Conservation (phyloP, 1,284 basidiomycete species). For the Phylloboletellus chloephorus region DNA sequence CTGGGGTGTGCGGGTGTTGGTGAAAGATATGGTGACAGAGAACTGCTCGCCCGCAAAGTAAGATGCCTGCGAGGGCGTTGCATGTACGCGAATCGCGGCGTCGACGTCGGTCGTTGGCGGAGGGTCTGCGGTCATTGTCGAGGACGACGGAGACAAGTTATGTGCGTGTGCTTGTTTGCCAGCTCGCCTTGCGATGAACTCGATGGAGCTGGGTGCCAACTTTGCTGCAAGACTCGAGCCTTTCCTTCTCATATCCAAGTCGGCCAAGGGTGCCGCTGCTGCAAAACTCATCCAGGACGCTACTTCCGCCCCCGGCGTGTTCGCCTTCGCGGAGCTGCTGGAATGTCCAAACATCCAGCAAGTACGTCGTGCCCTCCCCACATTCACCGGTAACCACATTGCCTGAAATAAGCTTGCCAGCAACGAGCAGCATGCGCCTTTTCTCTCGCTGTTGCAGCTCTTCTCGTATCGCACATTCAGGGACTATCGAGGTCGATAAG, state of each 20-base stretch:
- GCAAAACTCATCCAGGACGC: constrained; percentile 85
- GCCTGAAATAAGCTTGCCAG: constrained; percentile 48
- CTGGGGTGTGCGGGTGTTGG: constrained; percentile 66
- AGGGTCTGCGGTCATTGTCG: constrained; percentile 21
- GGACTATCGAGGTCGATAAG: constrained; percentile 61
- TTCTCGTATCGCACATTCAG: constrained; percentile 86
- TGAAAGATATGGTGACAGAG: constrained; percentile 80
- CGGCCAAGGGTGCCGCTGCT: constrained; percentile 84
- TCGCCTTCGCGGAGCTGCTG: constrained; percentile 85
- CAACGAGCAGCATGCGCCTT: constrained; percentile 57
- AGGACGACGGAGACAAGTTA: not conserved
- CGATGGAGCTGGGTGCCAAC: constrained; percentile 49
- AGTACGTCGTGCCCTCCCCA: constrained; percentile 38
- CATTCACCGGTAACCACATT: constrained; percentile 6
- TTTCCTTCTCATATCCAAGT: constrained; percentile 84
- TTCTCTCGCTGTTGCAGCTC: constrained; percentile 65
- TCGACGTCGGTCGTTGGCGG: constrained; percentile 29
- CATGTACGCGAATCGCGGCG: constrained; percentile 56
- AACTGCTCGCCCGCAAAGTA: constrained; percentile 93
- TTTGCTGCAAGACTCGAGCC: constrained; percentile 73
- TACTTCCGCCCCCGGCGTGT: constrained; percentile 83
- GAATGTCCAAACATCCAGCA: constrained; percentile 79
- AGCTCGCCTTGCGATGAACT: not conserved
- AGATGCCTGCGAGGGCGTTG: constrained; percentile 77
- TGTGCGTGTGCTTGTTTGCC: too few relatives aligned